These are phyloP conservation scores for Curvularia sp. DNA, from an alignment of 2,329 filamentous ascomycete genomes.

Conservation along the genomic window DNA sequence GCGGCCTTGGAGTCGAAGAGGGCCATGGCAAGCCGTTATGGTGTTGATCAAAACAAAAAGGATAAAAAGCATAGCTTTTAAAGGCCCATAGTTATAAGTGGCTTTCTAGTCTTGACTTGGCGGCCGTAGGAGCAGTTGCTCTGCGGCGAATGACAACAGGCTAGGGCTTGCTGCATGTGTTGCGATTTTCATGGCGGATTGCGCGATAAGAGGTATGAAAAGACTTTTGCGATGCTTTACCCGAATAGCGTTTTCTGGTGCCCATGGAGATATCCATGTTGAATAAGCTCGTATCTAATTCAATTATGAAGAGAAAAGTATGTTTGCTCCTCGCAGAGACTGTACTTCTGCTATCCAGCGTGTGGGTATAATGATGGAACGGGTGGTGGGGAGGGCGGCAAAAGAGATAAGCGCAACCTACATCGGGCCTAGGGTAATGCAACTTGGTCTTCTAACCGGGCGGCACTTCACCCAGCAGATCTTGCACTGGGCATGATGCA, in stretches of 20 bases:
- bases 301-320: background rate
- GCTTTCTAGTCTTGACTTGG: constrained; percentile 23
- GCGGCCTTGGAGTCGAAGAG: constrained; percentile 30
- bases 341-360: background rate
- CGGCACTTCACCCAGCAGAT: constrained; percentile 5
- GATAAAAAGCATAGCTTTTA: background rate
- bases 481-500: background rate
- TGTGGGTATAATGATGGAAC: constrained; percentile 4
- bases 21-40: constrained; percentile 23
- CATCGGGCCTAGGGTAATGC: constrained; percentile 4
- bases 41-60: background rate
- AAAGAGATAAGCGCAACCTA: constrained; percentile 7
- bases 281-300: background rate
- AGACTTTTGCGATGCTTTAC: background rate
- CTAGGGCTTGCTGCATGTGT: constrained; percentile 20
- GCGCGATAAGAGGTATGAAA: constrained; percentile 16
- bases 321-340: background rate
- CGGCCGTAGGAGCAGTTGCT: constrained; percentile 8
- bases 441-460: constrained; percentile 1
- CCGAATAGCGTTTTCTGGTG: background rate
- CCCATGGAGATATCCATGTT: background rate
- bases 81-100: constrained; percentile 19
- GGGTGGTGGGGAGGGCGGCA: constrained; percentile 10
- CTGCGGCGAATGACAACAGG: constrained; percentile 5
- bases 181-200: constrained; percentile 20